These are phyloP conservation scores for Plasmodium gonderi DNA, from an alignment of 169 alveolate species.

Conservation along the genomic window DNA sequence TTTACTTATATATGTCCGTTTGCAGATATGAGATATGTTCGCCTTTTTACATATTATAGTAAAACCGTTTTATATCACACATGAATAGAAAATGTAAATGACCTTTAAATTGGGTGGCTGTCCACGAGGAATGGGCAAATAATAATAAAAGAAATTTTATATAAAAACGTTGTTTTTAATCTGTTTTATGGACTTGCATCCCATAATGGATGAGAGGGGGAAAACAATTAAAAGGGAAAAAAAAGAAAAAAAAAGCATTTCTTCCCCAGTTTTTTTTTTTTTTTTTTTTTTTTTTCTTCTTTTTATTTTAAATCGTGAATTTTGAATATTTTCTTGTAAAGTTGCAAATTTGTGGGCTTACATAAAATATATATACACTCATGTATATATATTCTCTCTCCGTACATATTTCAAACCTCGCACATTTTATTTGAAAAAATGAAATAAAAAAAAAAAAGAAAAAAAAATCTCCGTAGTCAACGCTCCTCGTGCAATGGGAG, in stretches of 20 bases:
- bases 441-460: background rate
- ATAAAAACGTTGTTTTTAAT: no score
- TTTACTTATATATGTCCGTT: no score
- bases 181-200: no score
- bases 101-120: background rate
- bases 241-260: background rate
- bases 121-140: background rate
- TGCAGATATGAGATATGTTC: no score
- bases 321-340: slow-evolving; percentile 48
- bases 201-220: background rate
- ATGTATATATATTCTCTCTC: background rate
- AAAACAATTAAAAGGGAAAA: background rate
- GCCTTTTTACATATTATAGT: no score
- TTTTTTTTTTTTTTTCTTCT: background rate
- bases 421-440: background rate
- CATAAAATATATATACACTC: no score
- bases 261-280: background rate
- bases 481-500: background rate
- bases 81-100: background rate
- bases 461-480: background rate
- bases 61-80: no score
- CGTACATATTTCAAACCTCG: background rate
- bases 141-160: no score
- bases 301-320: slow-evolving; percentile 18
- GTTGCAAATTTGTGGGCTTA: slow-evolving; percentile 21